phyloP scores from a whole-genome alignment of 2,329 filamentous ascomycete species.

The Rutstroemia sp. region DNA sequence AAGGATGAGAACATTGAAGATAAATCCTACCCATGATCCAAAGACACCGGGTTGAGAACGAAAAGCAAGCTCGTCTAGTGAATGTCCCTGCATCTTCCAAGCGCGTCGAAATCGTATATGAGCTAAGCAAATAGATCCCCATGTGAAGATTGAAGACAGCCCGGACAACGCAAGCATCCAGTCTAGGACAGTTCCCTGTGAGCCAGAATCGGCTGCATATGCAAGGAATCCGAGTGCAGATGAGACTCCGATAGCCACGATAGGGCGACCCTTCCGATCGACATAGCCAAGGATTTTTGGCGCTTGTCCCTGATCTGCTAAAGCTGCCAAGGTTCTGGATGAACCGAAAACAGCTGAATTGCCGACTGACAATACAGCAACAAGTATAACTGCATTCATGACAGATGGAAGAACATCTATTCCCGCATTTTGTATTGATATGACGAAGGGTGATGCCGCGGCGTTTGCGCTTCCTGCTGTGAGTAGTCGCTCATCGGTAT shows the following conservation, averaged over 20 bases:
- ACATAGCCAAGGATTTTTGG: conserved; percentile 50
- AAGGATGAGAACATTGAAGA: conserved; percentile 69
- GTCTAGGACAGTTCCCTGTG: conserved; percentile 45
- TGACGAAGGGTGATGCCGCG: conserved; percentile 47
- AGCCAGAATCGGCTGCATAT: conserved; percentile 43
- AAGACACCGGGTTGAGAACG: conserved; percentile 67
- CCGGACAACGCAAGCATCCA: conserved; percentile 60
- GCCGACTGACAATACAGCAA: conserved; percentile 52
- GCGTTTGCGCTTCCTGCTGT: conserved; percentile 28
- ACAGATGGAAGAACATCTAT: conserved; percentile 45
- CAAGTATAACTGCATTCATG: conserved; percentile 52
- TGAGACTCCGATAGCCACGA: conserved; percentile 38
- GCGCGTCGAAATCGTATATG: conserved; percentile 62
- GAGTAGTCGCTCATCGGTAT: conserved; percentile 35
- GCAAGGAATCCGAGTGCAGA: conserved; percentile 36
- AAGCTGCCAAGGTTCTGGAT: conserved; percentile 50
- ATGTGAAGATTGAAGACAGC: conserved; percentile 51
- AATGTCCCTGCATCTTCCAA: conserved; percentile 64
- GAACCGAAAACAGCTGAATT: conserved; percentile 53
- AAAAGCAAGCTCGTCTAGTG: conserved; percentile 74
- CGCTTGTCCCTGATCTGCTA: conserved; percentile 52
- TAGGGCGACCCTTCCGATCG: conserved; percentile 49
- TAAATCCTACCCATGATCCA: conserved; percentile 74
- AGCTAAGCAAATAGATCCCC: conserved; percentile 58
- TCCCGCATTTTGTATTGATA: conserved; percentile 46